A percentile compares a stretch with the other conserved stretches of the same genome.
Evolutionary conservation across 2,329 filamentous ascomycete species (phyloP).

Genomic region (Phaeosphaeriaceae sp.): DNA sequence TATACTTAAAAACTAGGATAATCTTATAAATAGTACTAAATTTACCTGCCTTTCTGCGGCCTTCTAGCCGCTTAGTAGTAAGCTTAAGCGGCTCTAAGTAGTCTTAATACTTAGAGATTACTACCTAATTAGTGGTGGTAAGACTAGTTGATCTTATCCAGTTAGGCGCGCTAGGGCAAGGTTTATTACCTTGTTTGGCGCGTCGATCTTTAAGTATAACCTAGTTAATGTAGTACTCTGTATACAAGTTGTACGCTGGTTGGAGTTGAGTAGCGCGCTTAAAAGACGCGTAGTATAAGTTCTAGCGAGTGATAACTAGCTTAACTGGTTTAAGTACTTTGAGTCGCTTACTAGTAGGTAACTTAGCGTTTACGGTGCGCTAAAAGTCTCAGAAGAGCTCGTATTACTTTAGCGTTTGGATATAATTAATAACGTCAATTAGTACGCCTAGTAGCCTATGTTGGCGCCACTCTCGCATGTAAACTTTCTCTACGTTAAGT

Average conservation of each 20-base stretch:
- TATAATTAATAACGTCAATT: slow-evolving; percentile 3
- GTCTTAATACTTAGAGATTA: slow-evolving; percentile 2
- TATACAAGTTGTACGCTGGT: neutral
- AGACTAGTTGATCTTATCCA: slow-evolving; percentile 7
- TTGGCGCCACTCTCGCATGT: neutral
- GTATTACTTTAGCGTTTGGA: slow-evolving; percentile 4
- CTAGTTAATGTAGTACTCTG: slow-evolving; percentile 3
- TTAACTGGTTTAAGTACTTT: slow-evolving; percentile 1
- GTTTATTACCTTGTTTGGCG: neutral
- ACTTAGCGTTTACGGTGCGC: neutral
- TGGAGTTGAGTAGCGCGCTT: neutral
- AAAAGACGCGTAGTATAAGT: neutral
- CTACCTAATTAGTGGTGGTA: slow-evolving; percentile 1
- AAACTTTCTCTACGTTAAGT: neutral
- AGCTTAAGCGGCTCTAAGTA: slow-evolving; percentile 2
- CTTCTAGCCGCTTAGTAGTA: slow-evolving; percentile 5
- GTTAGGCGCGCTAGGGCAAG: neutral
- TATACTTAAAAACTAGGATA: neutral
- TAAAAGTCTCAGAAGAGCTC: slow-evolving; percentile 1
- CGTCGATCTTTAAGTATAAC: neutral
- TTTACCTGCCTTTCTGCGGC: slow-evolving; percentile 2
- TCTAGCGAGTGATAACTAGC: slow-evolving; percentile 1
- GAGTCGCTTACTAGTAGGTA: neutral
- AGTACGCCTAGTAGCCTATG: neutral
- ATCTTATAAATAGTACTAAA: slow-evolving; percentile 5